phyloP scores from a whole-genome alignment of 1,139 yeast species.

The Blastobotrys serpentis region DNA sequence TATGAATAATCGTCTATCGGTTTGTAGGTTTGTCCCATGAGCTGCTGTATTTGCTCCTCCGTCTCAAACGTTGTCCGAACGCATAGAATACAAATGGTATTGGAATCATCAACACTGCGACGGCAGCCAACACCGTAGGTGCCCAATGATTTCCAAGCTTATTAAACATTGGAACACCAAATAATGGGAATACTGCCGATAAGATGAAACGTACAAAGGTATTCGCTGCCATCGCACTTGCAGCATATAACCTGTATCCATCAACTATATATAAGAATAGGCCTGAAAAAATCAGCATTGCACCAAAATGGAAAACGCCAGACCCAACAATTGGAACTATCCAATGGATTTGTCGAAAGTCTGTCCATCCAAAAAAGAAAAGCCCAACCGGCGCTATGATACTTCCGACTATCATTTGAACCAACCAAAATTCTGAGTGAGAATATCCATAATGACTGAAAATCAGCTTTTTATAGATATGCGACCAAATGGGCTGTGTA shows the following conservation, averaged over 20 bases:
- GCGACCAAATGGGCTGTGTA: slow-evolving; percentile 25
- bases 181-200: slow-evolving; percentile 69
- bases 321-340: slow-evolving; percentile 72
- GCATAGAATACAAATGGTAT: slow-evolving; percentile 22
- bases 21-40: slow-evolving; percentile 8
- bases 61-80: slow-evolving; percentile 9
- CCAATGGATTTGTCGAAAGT: slow-evolving; percentile 72
- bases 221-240: slow-evolving; percentile 68
- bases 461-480: slow-evolving; percentile 19
- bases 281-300: slow-evolving; percentile 50
- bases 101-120: slow-evolving; percentile 24
- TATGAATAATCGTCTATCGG: background rate
- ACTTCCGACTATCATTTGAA: slow-evolving; percentile 45
- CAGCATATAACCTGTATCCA: slow-evolving; percentile 53
- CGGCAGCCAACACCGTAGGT: slow-evolving; percentile 47
- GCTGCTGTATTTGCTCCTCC: slow-evolving; percentile 2
- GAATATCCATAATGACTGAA: slow-evolving; percentile 27
- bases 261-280: slow-evolving; percentile 52
- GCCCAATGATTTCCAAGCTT: slow-evolving; percentile 61
- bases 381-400: slow-evolving; percentile 55
- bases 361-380: slow-evolving; percentile 67
- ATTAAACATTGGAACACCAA: slow-evolving; percentile 56
- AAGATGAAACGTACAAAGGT: slow-evolving; percentile 56
- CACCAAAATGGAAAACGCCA: slow-evolving; percentile 56
- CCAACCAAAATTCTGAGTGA: slow-evolving; percentile 52